A percentile compares a stretch with the other conserved stretches of the same genome.
Evolutionary conservation across 495 filamentous ascomycete genomes (phyloP).

Genomic region (Chaetomidium leptoderma): DNA sequence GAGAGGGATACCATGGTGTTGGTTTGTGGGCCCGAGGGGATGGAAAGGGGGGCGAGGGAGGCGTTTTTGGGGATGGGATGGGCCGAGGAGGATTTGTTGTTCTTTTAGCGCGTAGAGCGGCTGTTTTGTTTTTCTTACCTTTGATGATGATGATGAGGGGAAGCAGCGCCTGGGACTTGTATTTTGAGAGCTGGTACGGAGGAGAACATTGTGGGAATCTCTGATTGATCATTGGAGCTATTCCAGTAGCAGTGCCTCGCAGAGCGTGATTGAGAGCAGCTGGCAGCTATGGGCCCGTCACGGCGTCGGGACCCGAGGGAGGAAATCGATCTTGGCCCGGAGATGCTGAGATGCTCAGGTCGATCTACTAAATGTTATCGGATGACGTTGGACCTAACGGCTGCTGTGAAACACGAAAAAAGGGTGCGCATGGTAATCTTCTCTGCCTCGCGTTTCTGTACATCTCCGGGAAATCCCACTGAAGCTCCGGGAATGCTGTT

Average conservation of each 20-base stretch:
- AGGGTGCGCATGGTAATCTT: not conserved
- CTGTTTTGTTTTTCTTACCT: not conserved
- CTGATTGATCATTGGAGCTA: no score
- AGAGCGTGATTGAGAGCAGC: no score
- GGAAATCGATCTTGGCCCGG: not conserved
- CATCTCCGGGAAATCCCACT: not conserved
- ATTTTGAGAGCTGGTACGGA: not conserved
- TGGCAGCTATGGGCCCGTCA: no score
- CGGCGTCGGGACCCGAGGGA: not conserved
- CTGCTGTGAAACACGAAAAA: not conserved
- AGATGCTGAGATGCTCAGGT: not conserved
- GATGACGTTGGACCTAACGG: not conserved
- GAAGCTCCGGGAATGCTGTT: not conserved
- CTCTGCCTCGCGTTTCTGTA: not conserved
- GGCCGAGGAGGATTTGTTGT: conserved; percentile 73
- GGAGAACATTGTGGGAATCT: not conserved
- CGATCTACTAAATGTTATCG: not conserved
- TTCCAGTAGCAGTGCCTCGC: no score
- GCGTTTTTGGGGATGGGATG: conserved; percentile 68
- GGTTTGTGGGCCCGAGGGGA: conserved; percentile 74
- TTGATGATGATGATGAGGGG: not conserved
- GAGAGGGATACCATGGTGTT: conserved; percentile 61
- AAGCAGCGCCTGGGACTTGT: not conserved
- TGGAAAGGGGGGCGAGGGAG: conserved; percentile 66
- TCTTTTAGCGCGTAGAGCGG: conserved; percentile 49